These are phyloP conservation scores for Ceratobasidium sp. DNA, from an alignment of 1,284 basidiomycete species.

Conservation along the genomic window DNA sequence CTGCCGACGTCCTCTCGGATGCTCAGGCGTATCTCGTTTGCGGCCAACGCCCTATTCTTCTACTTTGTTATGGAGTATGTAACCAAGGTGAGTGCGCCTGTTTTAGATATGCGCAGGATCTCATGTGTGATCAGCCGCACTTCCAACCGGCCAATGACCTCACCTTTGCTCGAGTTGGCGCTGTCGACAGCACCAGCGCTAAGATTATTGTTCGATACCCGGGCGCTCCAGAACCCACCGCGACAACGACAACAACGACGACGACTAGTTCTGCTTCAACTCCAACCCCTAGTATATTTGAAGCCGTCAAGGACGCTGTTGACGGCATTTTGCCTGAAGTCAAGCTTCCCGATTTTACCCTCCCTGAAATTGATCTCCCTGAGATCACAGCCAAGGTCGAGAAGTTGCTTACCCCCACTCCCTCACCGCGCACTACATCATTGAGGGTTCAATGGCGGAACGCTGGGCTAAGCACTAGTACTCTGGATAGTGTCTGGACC, in stretches of 20 bases:
- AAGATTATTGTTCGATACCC: slow-evolving; percentile 71
- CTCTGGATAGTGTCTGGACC: slow-evolving; percentile 53
- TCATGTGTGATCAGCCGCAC: slow-evolving; percentile 52
- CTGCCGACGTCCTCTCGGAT: slow-evolving; percentile 36
- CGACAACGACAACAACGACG: not conserved
- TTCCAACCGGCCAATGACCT: slow-evolving; percentile 62
- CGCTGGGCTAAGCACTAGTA: not conserved
- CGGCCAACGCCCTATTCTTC: slow-evolving; percentile 61
- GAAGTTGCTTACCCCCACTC: slow-evolving; percentile 22
- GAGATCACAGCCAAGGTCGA: slow-evolving; percentile 29
- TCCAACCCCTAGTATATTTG: slow-evolving; percentile 17
- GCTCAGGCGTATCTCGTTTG: slow-evolving; percentile 43
- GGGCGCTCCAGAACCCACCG: slow-evolving; percentile 7
- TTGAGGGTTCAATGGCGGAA: slow-evolving; percentile 41
- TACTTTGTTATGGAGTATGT: slow-evolving; percentile 60
- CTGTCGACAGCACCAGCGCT: slow-evolving; percentile 65
- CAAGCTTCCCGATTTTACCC: too few relatives aligned
- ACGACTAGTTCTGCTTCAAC: not conserved
- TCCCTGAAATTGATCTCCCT: too few relatives aligned
- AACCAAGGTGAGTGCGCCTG: slow-evolving; percentile 9
- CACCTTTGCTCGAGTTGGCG: slow-evolving; percentile 69
- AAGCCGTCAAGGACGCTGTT: slow-evolving; percentile 25
- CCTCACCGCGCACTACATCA: slow-evolving; percentile 31
- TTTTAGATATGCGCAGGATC: not conserved
- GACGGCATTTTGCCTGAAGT: slow-evolving; percentile 33